Base-by-base conservation (phyloP, 345 rosid species). In the Triadica sebifera region DNA sequence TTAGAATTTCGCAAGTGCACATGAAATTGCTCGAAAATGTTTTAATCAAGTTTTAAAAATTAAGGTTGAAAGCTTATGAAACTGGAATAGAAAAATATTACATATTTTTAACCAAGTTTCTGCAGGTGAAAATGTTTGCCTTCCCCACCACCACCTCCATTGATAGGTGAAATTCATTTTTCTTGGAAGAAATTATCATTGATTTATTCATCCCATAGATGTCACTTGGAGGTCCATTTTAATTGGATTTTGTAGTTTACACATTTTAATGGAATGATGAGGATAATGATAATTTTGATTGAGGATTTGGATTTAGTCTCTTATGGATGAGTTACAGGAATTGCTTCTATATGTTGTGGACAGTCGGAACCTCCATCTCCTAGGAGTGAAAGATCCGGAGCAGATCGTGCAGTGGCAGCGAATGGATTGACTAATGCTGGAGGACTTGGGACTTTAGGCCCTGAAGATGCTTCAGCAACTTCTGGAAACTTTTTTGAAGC, bases 291-390 rank as follows among this genome's bases (percentile, higher is more conserved):
- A 13, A 47, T n/a, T 70, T 41, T 65, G 19, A 0, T 20, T 67
- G 12, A 52, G 68, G 34, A 56, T 68, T 62, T 77, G 53, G 17
- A 37, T 56, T 65, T 50, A 37, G 39, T 5, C 56, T 45, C 6
- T 37, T 45, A 5, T 39, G 64, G 37, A 46, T 55, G 63, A n/a
- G 38, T 56, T 15, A 63, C 56, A 13, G 61, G 19, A 60, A 70
- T 16, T 20, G 19, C 13, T 2, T 43, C 8, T 69, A 65, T 55
- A 10, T 61, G n/a, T 12, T 16, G 7, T 51, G 56, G 11, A 74
- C 89, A 96, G 98, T 82, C 94, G 41, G 99, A 96, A 76, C 96
- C 99, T 60, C 86, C 94, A 55, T 96, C 99, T 59, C 99, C 98
- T 16, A 86, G 89, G 79, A 93, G 88, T 67, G 87, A 84, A 37